Evolutionary conservation across 805 yeast species (phyloP), one percentile per base, ranked within the genome.

Genomic region (Kodamaea leandrae): DNA sequence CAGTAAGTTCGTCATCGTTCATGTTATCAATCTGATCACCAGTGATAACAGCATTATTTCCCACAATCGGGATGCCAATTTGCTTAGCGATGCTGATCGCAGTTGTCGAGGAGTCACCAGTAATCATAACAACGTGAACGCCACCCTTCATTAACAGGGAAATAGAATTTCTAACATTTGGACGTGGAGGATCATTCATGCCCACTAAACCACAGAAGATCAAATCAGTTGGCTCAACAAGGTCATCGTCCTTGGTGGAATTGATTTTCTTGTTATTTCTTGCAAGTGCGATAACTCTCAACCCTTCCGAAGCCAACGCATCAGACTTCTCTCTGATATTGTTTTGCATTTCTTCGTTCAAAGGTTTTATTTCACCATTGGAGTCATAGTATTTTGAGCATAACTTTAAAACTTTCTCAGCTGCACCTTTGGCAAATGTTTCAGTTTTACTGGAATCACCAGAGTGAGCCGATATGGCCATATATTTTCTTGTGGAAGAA

Each of bases 141-240:
- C 98, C 96, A 47, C 98, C 96, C 55, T 81, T 81, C 70, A 89
- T 73, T 43, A 93, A 72, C 48, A 80, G 72, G 27, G 85, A 76
- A 43, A 93, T 77, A 2, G 96, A 85, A 37, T 73, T 68, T 36
- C 78, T 76, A 3, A 93, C 98, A 47, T 83, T 81, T 7, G 90
- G 84, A 55, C 99, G 79, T 43, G 99, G 99, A 7, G 99, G 99
- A 64, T 93, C 99, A 54, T 87, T 88, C 96, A 93, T 89, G 42
- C 96, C 98, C 48, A 88, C 73, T 33, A 93, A 65, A 9, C 99
- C 99, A 49, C 86, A 76, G 56, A 91, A 91, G 2, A 78, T 71
- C 50, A 93, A 71, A 19, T 78, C 82, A 0, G 71, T 52, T 10
- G 90, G 84, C 45, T 68, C 73, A 14, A 48, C 50, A 9, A 53